Evolutionary conservation across 495 filamentous ascomycete species (phyloP).

Genomic region (Trichodelitschia bisporula): DNA sequence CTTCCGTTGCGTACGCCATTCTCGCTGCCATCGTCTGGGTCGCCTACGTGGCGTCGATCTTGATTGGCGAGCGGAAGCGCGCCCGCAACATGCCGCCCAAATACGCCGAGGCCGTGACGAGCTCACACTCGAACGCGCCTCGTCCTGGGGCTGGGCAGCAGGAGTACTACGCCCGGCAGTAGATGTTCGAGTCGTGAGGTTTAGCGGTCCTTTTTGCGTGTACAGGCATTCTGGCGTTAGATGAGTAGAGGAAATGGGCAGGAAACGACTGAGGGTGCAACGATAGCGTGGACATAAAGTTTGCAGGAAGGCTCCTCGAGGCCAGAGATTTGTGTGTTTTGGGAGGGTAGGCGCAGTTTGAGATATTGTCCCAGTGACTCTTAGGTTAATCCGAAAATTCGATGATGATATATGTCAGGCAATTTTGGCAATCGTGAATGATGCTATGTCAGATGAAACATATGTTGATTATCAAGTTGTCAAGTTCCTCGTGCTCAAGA

Average conservation of each 20-base stretch:
- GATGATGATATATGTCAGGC: too few species aligned
- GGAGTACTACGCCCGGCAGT: background rate
- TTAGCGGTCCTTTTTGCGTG: background rate
- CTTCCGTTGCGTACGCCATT: constrained; percentile 6
- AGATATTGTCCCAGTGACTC: too few species aligned
- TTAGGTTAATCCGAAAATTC: too few species aligned
- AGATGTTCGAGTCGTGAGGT: background rate
- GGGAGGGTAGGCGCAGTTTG: too few species aligned
- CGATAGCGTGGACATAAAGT: too few species aligned
- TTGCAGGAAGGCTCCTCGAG: too few species aligned
- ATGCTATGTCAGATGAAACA: too few species aligned
- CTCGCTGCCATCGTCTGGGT: constrained; percentile 10
- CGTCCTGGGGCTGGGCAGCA: background rate
- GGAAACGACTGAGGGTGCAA: too few species aligned
- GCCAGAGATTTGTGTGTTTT: too few species aligned
- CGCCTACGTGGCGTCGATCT: constrained; percentile 6
- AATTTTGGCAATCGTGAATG: too few species aligned
- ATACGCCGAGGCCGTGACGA: background rate
- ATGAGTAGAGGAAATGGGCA: background rate
- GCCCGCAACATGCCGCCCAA: background rate
- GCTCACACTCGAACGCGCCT: background rate
- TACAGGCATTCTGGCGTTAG: background rate
- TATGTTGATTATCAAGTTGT: too few species aligned
- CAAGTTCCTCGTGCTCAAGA: too few species aligned
- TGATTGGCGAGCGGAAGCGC: constrained; percentile 9